phyloP scores from a whole-genome alignment of 202 grass and related monocot genomes.

The Saccharum hybrid region DNA sequence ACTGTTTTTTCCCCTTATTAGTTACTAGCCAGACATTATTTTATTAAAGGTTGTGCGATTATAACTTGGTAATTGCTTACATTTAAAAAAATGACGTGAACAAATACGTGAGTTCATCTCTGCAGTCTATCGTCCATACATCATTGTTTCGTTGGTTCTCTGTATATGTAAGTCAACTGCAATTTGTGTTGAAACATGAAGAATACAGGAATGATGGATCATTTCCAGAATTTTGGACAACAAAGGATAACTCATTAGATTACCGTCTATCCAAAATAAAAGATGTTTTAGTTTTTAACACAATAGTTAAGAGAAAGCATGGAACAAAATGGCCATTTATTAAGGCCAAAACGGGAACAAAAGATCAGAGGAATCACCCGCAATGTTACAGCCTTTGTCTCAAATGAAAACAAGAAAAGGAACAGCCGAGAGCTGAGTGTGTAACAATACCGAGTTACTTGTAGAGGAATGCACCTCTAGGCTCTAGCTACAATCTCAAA shows the following conservation, averaged over 20 bases:
- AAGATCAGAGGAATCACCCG: neutral
- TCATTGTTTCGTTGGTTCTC: neutral
- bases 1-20: neutral
- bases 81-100: slow-evolving; percentile 40
- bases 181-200: neutral
- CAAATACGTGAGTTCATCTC: slow-evolving; percentile 12
- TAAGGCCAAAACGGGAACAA: neutral
- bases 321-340: neutral
- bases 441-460: neutral
- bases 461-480: neutral
- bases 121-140: neutral
- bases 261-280: neutral
- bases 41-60: slow-evolving; percentile 3
- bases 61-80: slow-evolving; percentile 19
- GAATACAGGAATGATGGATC: neutral
- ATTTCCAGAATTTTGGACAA: neutral
- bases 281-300: neutral
- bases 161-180: neutral
- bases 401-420: neutral
- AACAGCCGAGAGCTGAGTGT: neutral
- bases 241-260: neutral
- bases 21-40: neutral
- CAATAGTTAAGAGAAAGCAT: neutral
- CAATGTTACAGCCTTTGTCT: neutral
- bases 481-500: slow-evolving; percentile 6